A percentile compares a stretch with the other conserved stretches of the same genome.
phyloP scores from a whole-genome alignment of 805 yeast genomes.

The Wickerhamomyces mucosus region DNA sequence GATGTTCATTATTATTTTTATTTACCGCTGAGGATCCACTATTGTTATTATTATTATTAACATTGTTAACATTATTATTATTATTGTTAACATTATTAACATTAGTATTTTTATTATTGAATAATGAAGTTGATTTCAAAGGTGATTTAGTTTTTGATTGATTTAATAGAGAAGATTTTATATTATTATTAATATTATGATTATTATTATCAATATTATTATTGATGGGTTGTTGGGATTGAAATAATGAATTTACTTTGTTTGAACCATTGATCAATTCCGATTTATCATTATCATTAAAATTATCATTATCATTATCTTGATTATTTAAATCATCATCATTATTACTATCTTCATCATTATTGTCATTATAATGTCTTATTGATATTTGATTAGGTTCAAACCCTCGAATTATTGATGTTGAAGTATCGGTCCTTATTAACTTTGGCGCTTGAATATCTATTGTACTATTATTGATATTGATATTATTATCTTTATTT shows the following conservation, averaged over 20 bases:
- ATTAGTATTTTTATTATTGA: slow-evolving; percentile 3
- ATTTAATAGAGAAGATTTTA: too few species aligned
- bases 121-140: slow-evolving; percentile 5
- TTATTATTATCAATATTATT: too few species aligned
- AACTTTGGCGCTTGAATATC: slow-evolving; percentile 7
- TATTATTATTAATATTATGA: too few species aligned
- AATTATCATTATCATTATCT: too few species aligned
- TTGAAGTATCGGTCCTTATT: slow-evolving; percentile 18
- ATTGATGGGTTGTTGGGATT: neutral
- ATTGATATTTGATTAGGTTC: slow-evolving; percentile 11
- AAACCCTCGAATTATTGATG: slow-evolving; percentile 21
- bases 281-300: too few species aligned
- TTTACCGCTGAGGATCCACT: too few species aligned
- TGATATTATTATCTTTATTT: slow-evolving; percentile 1
- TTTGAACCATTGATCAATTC: too few species aligned
- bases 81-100: too few species aligned
- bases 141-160: neutral
- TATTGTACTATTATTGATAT: neutral
- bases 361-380: neutral
- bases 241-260: too few species aligned
- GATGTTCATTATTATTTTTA: neutral
- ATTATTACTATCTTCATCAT: slow-evolving; percentile 1
- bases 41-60: too few species aligned
- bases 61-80: too few species aligned
- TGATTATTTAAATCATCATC: too few species aligned